These are phyloP conservation scores for Helichrysum umbraculigerum DNA, from an alignment of 129 eudicot genomes.

Conservation along the genomic window DNA sequence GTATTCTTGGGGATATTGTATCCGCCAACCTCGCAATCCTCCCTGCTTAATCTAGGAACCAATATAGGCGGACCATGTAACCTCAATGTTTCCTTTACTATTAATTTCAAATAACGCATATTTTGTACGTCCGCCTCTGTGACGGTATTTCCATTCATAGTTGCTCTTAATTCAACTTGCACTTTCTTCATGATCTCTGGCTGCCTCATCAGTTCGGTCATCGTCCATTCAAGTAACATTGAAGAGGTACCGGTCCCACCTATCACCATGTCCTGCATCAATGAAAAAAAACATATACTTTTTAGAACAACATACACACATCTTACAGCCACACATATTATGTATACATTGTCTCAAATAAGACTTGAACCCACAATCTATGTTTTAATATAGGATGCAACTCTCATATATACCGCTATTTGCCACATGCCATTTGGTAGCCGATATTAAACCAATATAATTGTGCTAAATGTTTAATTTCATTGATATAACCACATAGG, in stretches of 20 bases:
- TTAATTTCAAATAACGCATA: conserved; percentile 20
- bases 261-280: conserved; percentile 34
- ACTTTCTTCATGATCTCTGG: conserved; percentile 29
- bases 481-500: too few relatives aligned
- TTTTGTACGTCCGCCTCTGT: conserved; percentile 24
- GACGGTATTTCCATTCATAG: not conserved
- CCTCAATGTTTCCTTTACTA: conserved; percentile 40
- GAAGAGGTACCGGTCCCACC: conserved; percentile 35
- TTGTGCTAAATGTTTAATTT: too few relatives aligned
- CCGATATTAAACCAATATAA: too few relatives aligned
- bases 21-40: conserved; percentile 29
- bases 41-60: conserved; percentile 33
- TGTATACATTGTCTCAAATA: too few relatives aligned
- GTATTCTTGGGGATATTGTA: conserved; percentile 34
- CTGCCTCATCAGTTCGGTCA: conserved; percentile 35
- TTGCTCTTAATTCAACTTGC: conserved; percentile 41
- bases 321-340: not conserved
- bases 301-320: not conserved
- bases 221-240: conserved; percentile 28
- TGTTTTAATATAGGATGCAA: too few relatives aligned
- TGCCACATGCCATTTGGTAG: too few relatives aligned
- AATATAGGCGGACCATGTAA: conserved; percentile 22
- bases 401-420: too few relatives aligned
- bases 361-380: too few relatives aligned
- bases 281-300: not conserved